These are phyloP conservation scores for Phytophthora nicotianae DNA, from an alignment of 352 stramenopile genomes.

Conservation along the genomic window DNA sequence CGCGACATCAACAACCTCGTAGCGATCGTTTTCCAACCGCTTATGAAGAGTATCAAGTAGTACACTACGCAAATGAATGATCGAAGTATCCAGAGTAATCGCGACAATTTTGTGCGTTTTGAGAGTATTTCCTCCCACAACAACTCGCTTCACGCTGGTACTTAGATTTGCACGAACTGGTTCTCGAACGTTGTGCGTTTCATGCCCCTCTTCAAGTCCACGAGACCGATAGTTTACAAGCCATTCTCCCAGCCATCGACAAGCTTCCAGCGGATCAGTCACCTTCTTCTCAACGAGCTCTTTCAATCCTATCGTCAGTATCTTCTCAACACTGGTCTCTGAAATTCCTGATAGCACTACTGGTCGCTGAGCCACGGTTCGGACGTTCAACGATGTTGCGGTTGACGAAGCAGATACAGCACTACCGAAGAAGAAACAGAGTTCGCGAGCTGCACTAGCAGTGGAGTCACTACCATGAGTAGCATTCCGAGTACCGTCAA, in stretches of 20 bases:
- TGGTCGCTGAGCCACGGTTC: slow-evolving; percentile 19
- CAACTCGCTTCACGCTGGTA: not conserved
- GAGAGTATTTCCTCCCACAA: not conserved
- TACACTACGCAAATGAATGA: slow-evolving; percentile 4
- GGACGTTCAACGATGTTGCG: not conserved
- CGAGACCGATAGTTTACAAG: slow-evolving; percentile 36
- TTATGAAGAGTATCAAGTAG: slow-evolving; percentile 16
- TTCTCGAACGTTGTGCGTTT: not conserved
- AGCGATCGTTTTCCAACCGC: slow-evolving; percentile 24
- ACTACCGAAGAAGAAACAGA: slow-evolving; percentile 80
- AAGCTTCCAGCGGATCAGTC: slow-evolving; percentile 43
- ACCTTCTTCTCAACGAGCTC: slow-evolving; percentile 37
- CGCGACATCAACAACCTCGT: slow-evolving; percentile 40
- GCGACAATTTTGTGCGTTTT: slow-evolving; percentile 25
- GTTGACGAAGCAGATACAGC: slow-evolving; percentile 20
- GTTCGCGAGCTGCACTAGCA: slow-evolving; percentile 62
- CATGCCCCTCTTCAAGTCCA: slow-evolving; percentile 19
- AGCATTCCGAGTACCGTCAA: slow-evolving; percentile 81
- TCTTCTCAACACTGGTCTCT: slow-evolving; percentile 33
- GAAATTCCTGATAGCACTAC: slow-evolving; percentile 3
- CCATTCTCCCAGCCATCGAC: slow-evolving; percentile 60
- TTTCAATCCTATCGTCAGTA: slow-evolving; percentile 47
- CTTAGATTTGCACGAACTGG: not conserved
- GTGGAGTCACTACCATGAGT: slow-evolving; percentile 81
- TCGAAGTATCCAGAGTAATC: slow-evolving; percentile 20